Conservation (phyloP, 306 rosid species). For the Cucumis melo region DNA sequence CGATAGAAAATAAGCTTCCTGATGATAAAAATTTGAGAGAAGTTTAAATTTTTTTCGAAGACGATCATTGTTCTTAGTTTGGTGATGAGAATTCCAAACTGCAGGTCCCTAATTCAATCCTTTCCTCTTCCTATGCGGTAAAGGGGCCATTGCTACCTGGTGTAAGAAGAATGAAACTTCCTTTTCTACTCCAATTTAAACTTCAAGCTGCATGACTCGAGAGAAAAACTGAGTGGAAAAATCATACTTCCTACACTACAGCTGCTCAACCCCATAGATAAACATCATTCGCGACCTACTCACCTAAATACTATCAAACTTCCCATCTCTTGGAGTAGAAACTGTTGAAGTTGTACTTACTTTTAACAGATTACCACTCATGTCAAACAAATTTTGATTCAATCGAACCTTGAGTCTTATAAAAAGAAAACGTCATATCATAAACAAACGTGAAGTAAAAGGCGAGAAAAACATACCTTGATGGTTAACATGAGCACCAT, state of each 20-base stretch:
- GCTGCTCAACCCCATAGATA: background rate
- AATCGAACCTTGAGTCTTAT: background rate
- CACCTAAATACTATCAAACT: background rate
- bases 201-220: background rate
- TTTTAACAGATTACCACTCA: background rate
- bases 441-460: background rate
- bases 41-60: too few relatives aligned
- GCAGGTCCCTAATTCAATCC: too few relatives aligned
- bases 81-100: too few relatives aligned
- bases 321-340: background rate
- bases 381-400: background rate
- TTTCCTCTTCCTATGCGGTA: background rate
- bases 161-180: background rate
- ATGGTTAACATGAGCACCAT: slow-evolving; percentile 71
- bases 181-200: background rate
- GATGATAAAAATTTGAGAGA: too few relatives aligned
- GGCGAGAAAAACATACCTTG: slow-evolving; percentile 31
- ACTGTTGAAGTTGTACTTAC: background rate
- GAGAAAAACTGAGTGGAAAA: background rate
- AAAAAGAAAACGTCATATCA: background rate
- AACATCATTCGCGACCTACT: background rate
- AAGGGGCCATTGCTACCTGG: background rate
- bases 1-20: too few relatives aligned
- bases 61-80: too few relatives aligned
- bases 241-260: background rate